Percentiles rank a stretch among this genome's conserved stretches.
Conservation (phyloP, 2,329 filamentous ascomycete genomes). For the Talaromyces funiculosus region DNA sequence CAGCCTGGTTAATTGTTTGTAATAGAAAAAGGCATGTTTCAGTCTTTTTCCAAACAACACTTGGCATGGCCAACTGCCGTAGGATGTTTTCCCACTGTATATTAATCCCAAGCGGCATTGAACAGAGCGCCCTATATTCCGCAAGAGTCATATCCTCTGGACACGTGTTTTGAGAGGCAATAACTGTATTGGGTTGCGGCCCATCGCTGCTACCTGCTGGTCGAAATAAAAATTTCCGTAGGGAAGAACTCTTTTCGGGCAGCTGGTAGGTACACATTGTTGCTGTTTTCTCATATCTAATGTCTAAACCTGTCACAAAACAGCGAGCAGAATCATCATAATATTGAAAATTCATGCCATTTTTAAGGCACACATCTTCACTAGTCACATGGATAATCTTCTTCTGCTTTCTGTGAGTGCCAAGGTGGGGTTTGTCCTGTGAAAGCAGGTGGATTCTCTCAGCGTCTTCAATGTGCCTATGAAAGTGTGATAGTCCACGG, state of each 20-base stretch:
- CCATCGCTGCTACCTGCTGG: conserved; percentile 22
- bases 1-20: conserved; percentile 3
- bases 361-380: conserved; percentile 41
- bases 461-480: not conserved
- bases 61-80: conserved; percentile 2
- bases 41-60: not conserved
- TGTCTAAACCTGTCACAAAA: conserved; percentile 18
- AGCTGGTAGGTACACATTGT: conserved; percentile 35
- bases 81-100: conserved; percentile 7
- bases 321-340: conserved; percentile 19
- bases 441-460: conserved; percentile 33
- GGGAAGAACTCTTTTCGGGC: conserved; percentile 19
- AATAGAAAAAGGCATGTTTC: conserved; percentile 6
- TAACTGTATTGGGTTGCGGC: not conserved
- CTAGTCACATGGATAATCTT: conserved; percentile 20
- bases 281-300: conserved; percentile 17
- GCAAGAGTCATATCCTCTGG: not conserved
- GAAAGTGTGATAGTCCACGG: conserved; percentile 17
- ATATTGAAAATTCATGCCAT: conserved; percentile 37
- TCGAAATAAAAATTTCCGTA: conserved; percentile 40
- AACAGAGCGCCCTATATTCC: not conserved
- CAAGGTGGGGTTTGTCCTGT: conserved; percentile 30
- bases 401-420: conserved; percentile 30
- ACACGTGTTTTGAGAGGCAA: not conserved
- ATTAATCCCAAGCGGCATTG: not conserved